Evolutionary conservation across 768 basidiomycete species (phyloP).

Genomic region (Termitomyces heimii): DNA sequence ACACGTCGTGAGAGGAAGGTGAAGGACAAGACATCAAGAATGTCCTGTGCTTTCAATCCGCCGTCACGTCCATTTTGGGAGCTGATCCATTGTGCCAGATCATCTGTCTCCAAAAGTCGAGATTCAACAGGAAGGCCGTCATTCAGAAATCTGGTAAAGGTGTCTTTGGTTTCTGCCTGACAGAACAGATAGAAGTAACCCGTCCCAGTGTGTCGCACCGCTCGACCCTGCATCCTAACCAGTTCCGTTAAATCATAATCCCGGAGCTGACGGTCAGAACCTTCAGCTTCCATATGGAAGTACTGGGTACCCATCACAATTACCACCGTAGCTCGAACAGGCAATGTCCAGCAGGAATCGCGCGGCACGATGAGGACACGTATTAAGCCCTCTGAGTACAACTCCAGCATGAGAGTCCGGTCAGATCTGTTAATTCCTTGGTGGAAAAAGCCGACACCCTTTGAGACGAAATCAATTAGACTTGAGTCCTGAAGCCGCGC

Average conservation of each 20-base stretch:
- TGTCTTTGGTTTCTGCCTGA: conserved; percentile 79
- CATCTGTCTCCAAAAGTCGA: conserved; percentile 45
- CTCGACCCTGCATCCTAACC: conserved; percentile 87
- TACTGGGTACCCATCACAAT: conserved; percentile 94
- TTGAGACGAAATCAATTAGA: conserved; percentile 68
- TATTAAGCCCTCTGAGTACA: conserved; percentile 76
- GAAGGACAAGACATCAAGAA: conserved; percentile 73
- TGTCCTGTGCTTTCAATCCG: conserved; percentile 53
- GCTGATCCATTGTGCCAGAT: conserved; percentile 43
- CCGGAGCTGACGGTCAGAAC: conserved; percentile 57
- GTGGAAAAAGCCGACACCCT: conserved; percentile 87
- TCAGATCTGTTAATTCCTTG: conserved; percentile 64
- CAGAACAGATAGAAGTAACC: conserved; percentile 86
- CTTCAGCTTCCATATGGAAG: conserved; percentile 39
- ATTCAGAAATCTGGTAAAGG: conserved; percentile 76
- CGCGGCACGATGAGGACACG: conserved; percentile 78
- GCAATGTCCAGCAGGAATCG: conserved; percentile 86
- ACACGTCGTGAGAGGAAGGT: conserved; percentile 74
- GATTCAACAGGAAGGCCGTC: conserved; percentile 93
- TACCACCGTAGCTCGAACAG: conserved; percentile 75
- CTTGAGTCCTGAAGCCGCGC: conserved; percentile 53
- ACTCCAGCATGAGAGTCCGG: conserved; percentile 65
- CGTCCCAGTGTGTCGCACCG: conserved; percentile 52
- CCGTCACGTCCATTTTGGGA: conserved; percentile 28
- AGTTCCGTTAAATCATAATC: conserved; percentile 83